Percentiles rank a stretch among this genome's conserved stretches.
Conservation (phyloP, 208 protist genomes). For the Trypanosoma mega region DNA sequence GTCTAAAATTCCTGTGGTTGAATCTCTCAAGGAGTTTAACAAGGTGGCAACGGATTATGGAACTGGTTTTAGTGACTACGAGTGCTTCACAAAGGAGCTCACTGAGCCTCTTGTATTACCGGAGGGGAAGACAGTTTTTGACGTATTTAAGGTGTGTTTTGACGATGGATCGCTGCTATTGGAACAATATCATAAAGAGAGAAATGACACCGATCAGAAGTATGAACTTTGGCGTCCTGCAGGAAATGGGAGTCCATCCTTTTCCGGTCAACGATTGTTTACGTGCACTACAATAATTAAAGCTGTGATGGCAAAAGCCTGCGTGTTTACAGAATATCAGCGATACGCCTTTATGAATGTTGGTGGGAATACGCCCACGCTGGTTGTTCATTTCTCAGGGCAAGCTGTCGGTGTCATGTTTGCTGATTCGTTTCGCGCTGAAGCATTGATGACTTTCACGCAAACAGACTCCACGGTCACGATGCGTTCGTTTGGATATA, state of each 20-base stretch:
- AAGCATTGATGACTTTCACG: conserved; percentile 45
- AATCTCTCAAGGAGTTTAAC: conserved; percentile 48
- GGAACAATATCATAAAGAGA: conserved; percentile 38
- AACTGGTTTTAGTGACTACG: conserved; percentile 43
- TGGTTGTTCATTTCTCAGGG: conserved; percentile 61
- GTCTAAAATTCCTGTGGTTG: conserved; percentile 41
- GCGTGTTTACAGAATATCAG: conserved; percentile 57
- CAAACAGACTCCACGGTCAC: conserved; percentile 41
- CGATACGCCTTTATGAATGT: conserved; percentile 63
- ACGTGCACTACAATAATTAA: conserved; percentile 55
- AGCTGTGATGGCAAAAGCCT: conserved; percentile 53
- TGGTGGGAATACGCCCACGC: conserved; percentile 34
- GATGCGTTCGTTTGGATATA: conserved; percentile 43
- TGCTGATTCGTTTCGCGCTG: conserved; percentile 53
- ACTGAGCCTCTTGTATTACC: conserved; percentile 48
- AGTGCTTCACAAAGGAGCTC: conserved; percentile 55
- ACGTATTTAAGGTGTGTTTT: conserved; percentile 64
- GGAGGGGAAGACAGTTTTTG: conserved; percentile 38
- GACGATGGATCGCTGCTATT: conserved; percentile 50
- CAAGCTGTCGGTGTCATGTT: conserved; percentile 62
- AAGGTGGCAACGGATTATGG: conserved; percentile 61
- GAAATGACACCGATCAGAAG: conserved; percentile 50
- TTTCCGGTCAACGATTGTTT: conserved; percentile 54
- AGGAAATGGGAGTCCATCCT: conserved; percentile 31
- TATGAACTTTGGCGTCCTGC: conserved; percentile 50